These are phyloP conservation scores for Kwoniella bestiolae DNA, from an alignment of 768 basidiomycete species.

Conservation along the genomic window DNA sequence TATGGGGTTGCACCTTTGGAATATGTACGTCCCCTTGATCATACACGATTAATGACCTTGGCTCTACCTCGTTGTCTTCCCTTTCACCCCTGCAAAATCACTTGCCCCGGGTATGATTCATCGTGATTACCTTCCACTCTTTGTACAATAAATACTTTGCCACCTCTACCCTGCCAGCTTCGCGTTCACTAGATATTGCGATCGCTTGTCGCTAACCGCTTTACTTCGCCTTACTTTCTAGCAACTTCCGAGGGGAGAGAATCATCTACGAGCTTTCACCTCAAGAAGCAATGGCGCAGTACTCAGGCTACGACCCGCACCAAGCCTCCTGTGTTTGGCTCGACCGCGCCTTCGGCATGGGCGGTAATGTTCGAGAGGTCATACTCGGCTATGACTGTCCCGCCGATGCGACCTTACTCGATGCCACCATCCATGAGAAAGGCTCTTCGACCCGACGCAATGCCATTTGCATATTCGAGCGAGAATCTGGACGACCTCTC, in stretches of 20 bases:
- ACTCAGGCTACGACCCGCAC: constrained; percentile 66
- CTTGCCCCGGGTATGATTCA: no score
- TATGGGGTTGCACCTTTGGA: constrained; percentile 60
- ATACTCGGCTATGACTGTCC: constrained; percentile 73
- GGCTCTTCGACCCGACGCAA: constrained; percentile 62
- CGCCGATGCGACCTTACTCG: constrained; percentile 66
- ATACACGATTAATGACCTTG: no score
- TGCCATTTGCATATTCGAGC: constrained; percentile 70
- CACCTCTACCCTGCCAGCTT: no score
- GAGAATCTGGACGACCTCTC: constrained; percentile 66
- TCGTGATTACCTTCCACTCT: no score
- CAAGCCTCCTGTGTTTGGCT: constrained; percentile 69
- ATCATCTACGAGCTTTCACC: constrained; percentile 69
- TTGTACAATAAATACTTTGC: no score
- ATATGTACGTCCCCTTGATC: no score
- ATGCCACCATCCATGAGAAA: constrained; percentile 62
- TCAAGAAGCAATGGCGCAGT: constrained; percentile 64
- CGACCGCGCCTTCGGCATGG: constrained; percentile 70
- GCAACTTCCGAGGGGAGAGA: constrained; percentile 64
- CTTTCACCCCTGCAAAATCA: no score
- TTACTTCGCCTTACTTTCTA: no score
- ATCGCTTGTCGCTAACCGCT: no score
- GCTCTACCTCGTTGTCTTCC: no score
- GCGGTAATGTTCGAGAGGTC: no score
- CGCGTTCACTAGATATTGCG: no score